phyloP scores from a whole-genome alignment of 768 basidiomycete genomes.

The Lactarius sanguifluus region DNA sequence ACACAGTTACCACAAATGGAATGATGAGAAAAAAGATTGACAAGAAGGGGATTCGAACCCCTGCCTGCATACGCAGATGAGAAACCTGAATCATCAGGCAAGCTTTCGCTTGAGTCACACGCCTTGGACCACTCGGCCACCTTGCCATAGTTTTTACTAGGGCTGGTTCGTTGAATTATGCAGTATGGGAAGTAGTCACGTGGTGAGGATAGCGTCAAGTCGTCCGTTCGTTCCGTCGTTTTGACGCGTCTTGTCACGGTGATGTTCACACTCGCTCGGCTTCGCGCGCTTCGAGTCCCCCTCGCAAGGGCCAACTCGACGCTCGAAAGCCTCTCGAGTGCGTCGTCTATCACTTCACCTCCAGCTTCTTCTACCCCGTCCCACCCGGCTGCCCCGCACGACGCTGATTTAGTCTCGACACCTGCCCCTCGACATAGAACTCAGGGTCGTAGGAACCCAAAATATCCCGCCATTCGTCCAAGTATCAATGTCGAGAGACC shows the following conservation, averaged over 20 bases:
- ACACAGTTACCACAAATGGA: background rate
- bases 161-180: background rate
- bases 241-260: background rate
- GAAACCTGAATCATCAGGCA: slow-evolving; percentile 32
- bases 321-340: slow-evolving; percentile 5
- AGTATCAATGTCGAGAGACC: slow-evolving; percentile 52
- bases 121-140: slow-evolving; percentile 37
- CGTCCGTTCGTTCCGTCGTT: background rate
- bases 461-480: slow-evolving; percentile 44
- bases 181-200: background rate
- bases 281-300: slow-evolving; percentile 17
- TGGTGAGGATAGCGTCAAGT: background rate
- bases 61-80: slow-evolving; percentile 34
- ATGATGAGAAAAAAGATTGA: slow-evolving; percentile 21
- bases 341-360: slow-evolving; percentile 6
- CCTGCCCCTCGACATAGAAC: slow-evolving; percentile 5
- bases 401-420: background rate
- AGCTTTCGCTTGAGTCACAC: slow-evolving; percentile 36
- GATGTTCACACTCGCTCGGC: slow-evolving; percentile 26
- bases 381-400: background rate
- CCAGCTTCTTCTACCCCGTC: slow-evolving; percentile 7
- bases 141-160: slow-evolving; percentile 22
- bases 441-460: slow-evolving; percentile 19
- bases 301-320: slow-evolving; percentile 26
- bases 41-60: slow-evolving; percentile 37